Conservation (phyloP, 225 moss, liverwort and hornwort genomes). For the Polytrichum formosum region DNA sequence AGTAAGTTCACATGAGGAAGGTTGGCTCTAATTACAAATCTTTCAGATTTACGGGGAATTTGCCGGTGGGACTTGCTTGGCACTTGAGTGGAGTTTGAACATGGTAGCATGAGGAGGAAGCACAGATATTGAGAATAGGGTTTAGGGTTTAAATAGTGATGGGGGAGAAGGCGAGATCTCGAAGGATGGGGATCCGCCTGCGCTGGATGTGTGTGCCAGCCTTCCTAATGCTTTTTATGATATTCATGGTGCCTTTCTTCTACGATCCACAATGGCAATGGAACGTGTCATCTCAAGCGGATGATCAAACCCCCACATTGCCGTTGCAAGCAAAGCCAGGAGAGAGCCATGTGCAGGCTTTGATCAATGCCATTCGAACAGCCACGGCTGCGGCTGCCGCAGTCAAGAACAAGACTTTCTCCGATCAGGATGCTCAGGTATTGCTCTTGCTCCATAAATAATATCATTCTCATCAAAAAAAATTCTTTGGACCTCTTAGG, state of each 20-base stretch:
- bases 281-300: constrained; percentile 3
- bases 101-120: too few species aligned
- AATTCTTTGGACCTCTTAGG: constrained; percentile 4
- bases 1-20: too few species aligned
- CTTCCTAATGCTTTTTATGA: not conserved
- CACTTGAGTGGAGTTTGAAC: too few species aligned
- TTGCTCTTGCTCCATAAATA: constrained; percentile 4
- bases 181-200: not conserved
- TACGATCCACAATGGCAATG: not conserved
- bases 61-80: too few species aligned
- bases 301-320: constrained; percentile 26
- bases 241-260: not conserved
- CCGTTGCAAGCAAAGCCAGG: not conserved
- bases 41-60: too few species aligned
- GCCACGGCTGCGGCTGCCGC: constrained; percentile 24
- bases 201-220: constrained; percentile 2
- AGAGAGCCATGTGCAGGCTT: constrained; percentile 23
- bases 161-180: not conserved
- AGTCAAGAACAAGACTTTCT: constrained; percentile 29
- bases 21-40: too few species aligned
- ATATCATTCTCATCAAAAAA: not conserved
- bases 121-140: not conserved
- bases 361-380: constrained; percentile 31
- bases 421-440: constrained; percentile 30
- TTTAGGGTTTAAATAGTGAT: not conserved